phyloP scores from a whole-genome alignment of 768 basidiomycete species.

The Podaxis pistillaris region DNA sequence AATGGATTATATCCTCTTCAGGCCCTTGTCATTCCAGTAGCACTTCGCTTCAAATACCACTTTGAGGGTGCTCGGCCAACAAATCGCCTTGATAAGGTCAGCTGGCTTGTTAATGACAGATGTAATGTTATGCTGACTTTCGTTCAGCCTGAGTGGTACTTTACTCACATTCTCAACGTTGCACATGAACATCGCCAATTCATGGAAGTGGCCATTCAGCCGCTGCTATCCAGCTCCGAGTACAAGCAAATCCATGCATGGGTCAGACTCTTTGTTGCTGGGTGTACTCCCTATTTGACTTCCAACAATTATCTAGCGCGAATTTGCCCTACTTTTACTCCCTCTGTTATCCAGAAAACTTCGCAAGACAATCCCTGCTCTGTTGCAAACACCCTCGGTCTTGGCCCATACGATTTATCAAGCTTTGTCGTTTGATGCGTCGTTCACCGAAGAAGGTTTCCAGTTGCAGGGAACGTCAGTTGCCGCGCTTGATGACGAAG shows the following conservation, averaged over 20 bases:
- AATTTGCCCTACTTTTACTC: slow-evolving; percentile 78
- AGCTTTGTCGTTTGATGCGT: slow-evolving; percentile 82
- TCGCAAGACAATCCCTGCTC: slow-evolving; percentile 63
- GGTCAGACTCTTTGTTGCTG: slow-evolving; percentile 42
- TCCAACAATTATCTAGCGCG: slow-evolving; percentile 48
- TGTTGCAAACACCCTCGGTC: slow-evolving; percentile 77
- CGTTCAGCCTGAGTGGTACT: slow-evolving; percentile 92
- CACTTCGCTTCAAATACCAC: slow-evolving; percentile 91
- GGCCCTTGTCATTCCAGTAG: slow-evolving; percentile 79
- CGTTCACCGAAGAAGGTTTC: slow-evolving; percentile 75
- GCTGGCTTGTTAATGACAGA: background rate
- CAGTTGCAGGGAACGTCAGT: slow-evolving; percentile 52
- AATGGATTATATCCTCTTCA: slow-evolving; percentile 81
- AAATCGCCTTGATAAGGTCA: slow-evolving; percentile 89
- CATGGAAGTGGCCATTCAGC: slow-evolving; percentile 74
- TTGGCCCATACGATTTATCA: slow-evolving; percentile 97
- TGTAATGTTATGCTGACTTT: background rate
- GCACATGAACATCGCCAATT: slow-evolving; percentile 83
- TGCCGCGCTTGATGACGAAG: slow-evolving; percentile 20
- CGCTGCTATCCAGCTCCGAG: slow-evolving; percentile 60
- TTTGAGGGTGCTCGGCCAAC: slow-evolving; percentile 87
- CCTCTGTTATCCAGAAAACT: slow-evolving; percentile 79
- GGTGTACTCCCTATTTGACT: slow-evolving; percentile 5
- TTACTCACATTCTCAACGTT: slow-evolving; percentile 87
- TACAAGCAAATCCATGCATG: slow-evolving; percentile 69